Conservation (phyloP, 345 rosid genomes). For the Acer negundo region DNA sequence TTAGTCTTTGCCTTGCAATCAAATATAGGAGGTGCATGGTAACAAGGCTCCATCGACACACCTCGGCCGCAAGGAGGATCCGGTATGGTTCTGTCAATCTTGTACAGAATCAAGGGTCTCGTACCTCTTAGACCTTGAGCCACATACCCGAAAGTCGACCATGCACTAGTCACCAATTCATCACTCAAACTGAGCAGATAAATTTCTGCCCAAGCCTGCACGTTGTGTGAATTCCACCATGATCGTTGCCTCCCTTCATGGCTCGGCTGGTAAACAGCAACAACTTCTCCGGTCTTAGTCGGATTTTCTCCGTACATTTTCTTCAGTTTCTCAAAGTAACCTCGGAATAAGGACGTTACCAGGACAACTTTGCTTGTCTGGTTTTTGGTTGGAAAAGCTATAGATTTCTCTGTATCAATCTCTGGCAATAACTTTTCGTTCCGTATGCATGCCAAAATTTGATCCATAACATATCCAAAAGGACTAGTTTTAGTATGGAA, state of each 20-base stretch:
- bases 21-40: slow-evolving; percentile 9
- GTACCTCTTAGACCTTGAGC: slow-evolving; percentile 15
- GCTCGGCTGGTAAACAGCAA: slow-evolving; percentile 20
- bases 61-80: slow-evolving; percentile 11
- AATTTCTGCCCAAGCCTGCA: slow-evolving; percentile 19
- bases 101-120: slow-evolving; percentile 21
- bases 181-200: slow-evolving; percentile 11
- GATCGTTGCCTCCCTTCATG: slow-evolving; percentile 5
- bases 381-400: not conserved
- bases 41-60: slow-evolving; percentile 15
- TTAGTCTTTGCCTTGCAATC: slow-evolving; percentile 11
- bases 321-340: slow-evolving; percentile 14
- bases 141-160: slow-evolving; percentile 18
- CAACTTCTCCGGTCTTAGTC: slow-evolving; percentile 8
- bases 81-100: not conserved
- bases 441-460: slow-evolving; percentile 9
- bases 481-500: slow-evolving; percentile 15
- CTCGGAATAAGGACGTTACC: slow-evolving; percentile 17
- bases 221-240: slow-evolving; percentile 9
- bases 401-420: not conserved
- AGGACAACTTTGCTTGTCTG: slow-evolving; percentile 13
- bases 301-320: slow-evolving; percentile 13
- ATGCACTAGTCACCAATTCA: slow-evolving; percentile 11
- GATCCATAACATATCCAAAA: slow-evolving; percentile 15
- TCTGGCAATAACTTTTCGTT: slow-evolving; percentile 17